These are phyloP conservation scores for Clavispora fructus DNA, from an alignment of 805 yeast genomes.

Conservation along the genomic window DNA sequence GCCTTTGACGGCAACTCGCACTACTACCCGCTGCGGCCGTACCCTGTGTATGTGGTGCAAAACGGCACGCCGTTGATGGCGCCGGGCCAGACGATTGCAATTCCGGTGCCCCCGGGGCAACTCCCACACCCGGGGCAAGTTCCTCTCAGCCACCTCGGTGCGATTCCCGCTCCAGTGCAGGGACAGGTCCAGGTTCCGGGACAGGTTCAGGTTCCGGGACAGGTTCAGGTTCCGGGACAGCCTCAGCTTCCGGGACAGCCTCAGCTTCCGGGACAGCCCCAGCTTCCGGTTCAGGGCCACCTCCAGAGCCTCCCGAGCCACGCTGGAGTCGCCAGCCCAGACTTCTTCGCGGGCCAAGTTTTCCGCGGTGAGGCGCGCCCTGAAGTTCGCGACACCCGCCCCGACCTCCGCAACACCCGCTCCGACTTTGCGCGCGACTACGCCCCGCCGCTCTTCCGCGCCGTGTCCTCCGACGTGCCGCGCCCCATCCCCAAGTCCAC, in stretches of 20 bases:
- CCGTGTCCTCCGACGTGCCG: neutral
- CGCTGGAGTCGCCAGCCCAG: neutral
- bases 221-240: no score
- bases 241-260: no score
- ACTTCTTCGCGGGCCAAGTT: neutral
- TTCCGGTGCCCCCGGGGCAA: slow-evolving; percentile 4
- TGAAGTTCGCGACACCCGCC: neutral
- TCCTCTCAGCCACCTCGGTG: no score
- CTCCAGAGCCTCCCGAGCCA: no score
- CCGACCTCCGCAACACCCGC: neutral
- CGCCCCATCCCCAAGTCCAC: neutral
- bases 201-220: neutral
- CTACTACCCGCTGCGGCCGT: slow-evolving; percentile 25
- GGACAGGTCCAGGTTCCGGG: neutral
- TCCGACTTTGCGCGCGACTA: no score
- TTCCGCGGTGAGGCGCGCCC: neutral
- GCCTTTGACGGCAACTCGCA: slow-evolving; percentile 24
- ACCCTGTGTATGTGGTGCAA: slow-evolving; percentile 34
- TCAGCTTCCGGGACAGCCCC: no score
- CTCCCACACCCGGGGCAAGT: neutral
- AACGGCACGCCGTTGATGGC: slow-evolving; percentile 2
- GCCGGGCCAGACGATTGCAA: slow-evolving; percentile 8
- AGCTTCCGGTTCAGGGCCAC: no score
- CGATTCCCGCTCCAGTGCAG: no score
- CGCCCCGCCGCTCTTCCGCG: neutral